phyloP scores from a whole-genome alignment of 2,329 filamentous ascomycete genomes.

The Colletotrichum filicis region DNA sequence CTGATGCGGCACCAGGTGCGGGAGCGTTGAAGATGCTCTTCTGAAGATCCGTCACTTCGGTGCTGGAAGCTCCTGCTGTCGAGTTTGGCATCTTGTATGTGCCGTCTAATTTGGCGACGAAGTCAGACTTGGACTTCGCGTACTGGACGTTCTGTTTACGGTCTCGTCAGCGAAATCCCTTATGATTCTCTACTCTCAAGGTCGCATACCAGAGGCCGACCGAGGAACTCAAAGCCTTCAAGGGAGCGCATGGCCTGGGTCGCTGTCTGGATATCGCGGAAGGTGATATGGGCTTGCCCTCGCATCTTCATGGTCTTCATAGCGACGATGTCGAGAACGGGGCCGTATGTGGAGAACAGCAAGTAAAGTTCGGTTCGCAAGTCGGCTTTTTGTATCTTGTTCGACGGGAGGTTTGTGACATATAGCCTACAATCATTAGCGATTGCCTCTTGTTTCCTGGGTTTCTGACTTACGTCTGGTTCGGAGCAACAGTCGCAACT shows the following conservation, averaged over 20 bases:
- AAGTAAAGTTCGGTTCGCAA: slow-evolving; percentile 89
- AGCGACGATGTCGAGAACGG: slow-evolving; percentile 90
- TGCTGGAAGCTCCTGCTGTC: slow-evolving; percentile 57
- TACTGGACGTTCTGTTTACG: slow-evolving; percentile 83
- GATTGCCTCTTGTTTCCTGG: neutral
- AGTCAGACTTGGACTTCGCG: slow-evolving; percentile 88
- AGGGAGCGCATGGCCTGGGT: slow-evolving; percentile 93
- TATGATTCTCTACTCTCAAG: neutral
- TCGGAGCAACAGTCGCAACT: slow-evolving; percentile 71
- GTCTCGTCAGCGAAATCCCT: neutral
- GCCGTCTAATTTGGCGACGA: slow-evolving; percentile 90
- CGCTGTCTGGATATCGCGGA: slow-evolving; percentile 88
- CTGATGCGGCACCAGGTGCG: slow-evolving; percentile 57
- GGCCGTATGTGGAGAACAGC: slow-evolving; percentile 92
- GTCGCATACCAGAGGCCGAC: slow-evolving; percentile 79
- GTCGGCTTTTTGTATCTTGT: slow-evolving; percentile 91
- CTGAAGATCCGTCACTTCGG: slow-evolving; percentile 78
- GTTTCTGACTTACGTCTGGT: slow-evolving; percentile 73
- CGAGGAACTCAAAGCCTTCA: slow-evolving; percentile 87
- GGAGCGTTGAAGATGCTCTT: slow-evolving; percentile 83
- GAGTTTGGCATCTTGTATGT: slow-evolving; percentile 79
- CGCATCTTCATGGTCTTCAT: slow-evolving; percentile 93
- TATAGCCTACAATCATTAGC: slow-evolving; percentile 74
- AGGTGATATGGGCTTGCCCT: slow-evolving; percentile 94
- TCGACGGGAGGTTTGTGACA: slow-evolving; percentile 83